Evolutionary conservation across 2,329 filamentous ascomycete species (phyloP).

Genomic region (Rhynchosporium graminicola): DNA sequence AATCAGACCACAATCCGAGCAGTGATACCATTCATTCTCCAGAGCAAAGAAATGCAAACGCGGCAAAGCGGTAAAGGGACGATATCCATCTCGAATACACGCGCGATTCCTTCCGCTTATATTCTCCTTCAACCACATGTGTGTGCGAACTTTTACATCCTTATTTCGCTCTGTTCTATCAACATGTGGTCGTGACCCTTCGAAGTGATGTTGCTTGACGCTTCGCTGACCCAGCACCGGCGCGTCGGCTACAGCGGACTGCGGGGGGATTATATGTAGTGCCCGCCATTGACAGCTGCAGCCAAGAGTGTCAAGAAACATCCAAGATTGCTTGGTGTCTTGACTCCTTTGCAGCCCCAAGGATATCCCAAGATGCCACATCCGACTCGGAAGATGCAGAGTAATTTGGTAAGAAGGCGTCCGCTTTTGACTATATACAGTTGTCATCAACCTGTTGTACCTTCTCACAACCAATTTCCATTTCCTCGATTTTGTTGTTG

Average conservation of each 20-base stretch:
- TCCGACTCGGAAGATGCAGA: conserved; percentile 9
- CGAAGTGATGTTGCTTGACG: conserved; percentile 7
- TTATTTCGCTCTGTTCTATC: background rate
- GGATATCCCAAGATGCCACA: background rate
- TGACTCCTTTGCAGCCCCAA: background rate
- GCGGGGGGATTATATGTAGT: background rate
- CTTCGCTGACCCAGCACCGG: background rate
- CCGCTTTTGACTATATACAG: background rate
- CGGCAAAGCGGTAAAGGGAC: background rate
- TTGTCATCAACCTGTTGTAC: no score
- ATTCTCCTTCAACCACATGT: background rate
- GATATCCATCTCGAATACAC: background rate
- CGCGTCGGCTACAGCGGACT: background rate
- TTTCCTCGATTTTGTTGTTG: background rate
- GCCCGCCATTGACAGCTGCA: conserved; percentile 10
- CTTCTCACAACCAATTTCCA: background rate
- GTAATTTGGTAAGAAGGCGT: conserved; percentile 1
- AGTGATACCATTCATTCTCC: background rate
- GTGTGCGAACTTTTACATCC: background rate
- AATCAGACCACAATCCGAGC: conserved; percentile 11
- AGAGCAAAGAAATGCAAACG: conserved; percentile 8
- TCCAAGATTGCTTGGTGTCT: conserved; percentile 13
- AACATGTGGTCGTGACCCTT: background rate
- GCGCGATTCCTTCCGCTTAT: background rate
- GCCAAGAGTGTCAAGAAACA: conserved; percentile 14